These are phyloP conservation scores for Trichosanthes cucumerina DNA, from an alignment of 306 rosid species.

Conservation along the genomic window DNA sequence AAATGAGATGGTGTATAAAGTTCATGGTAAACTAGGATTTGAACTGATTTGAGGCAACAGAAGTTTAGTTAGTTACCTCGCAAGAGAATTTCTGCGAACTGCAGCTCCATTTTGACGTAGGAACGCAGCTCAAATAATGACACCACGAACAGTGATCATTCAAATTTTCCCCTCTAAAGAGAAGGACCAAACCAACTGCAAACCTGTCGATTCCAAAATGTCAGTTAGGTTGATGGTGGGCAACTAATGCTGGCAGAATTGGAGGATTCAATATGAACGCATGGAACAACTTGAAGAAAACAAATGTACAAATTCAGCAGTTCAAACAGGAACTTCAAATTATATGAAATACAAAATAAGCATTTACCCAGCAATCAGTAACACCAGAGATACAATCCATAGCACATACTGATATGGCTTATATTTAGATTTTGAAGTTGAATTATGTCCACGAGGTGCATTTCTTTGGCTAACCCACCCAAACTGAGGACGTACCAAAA, in stretches of 20 bases:
- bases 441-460: background rate
- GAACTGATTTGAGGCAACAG: background rate
- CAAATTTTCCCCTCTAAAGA: conserved; percentile 12
- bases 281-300: background rate
- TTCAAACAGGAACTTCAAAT: background rate
- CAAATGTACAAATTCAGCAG: background rate
- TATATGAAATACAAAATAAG: background rate
- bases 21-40: background rate
- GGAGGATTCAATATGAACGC: background rate
- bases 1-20: background rate
- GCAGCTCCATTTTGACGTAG: conserved; percentile 17
- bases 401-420: conserved; percentile 16
- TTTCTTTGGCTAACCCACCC: conserved; percentile 10
- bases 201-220: background rate
- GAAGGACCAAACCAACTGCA: conserved; percentile 8
- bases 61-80: conserved; percentile 5
- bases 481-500: conserved; percentile 16
- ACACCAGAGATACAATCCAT: conserved; percentile 11
- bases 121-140: conserved; percentile 17
- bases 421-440: conserved; percentile 7
- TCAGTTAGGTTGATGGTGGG: background rate
- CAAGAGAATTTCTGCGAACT: background rate
- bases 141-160: conserved; percentile 16
- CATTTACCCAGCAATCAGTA: conserved; percentile 13
- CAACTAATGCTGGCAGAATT: background rate